A percentile compares a stretch with the other conserved stretches of the same genome.
Evolutionary conservation across 2,329 filamentous ascomycete species (phyloP).

Genomic region (Chaetothyriales sp.): DNA sequence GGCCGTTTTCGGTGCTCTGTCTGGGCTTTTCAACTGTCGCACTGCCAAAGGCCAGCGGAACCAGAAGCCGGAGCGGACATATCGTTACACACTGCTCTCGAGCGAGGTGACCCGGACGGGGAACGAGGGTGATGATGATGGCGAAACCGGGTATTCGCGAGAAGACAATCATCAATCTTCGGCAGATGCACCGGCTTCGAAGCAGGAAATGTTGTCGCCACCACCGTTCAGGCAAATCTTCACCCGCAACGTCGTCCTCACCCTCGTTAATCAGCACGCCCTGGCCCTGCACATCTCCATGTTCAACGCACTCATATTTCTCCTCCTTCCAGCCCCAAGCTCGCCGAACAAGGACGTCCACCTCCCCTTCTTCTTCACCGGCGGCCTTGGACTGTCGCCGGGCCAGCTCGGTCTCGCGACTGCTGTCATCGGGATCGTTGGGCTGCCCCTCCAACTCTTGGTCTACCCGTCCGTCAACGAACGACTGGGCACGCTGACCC

Average conservation of each 20-base stretch:
- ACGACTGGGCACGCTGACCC: constrained; percentile 50
- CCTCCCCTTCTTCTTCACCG: constrained; percentile 41
- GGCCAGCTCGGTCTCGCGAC: constrained; percentile 61
- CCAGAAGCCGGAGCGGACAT: constrained; percentile 3
- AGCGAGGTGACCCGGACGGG: background rate
- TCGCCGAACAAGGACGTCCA: constrained; percentile 21
- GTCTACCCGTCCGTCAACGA: constrained; percentile 55
- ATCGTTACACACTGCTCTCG: constrained; percentile 5
- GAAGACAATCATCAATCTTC: background rate
- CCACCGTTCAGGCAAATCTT: constrained; percentile 35
- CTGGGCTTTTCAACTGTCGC: background rate
- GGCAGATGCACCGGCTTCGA: constrained; percentile 3
- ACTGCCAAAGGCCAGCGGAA: background rate
- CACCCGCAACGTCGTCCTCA: constrained; percentile 40
- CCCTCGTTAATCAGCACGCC: constrained; percentile 48
- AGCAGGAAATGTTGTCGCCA: background rate
- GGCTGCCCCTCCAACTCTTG: constrained; percentile 57
- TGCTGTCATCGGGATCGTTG: constrained; percentile 58
- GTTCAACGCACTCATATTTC: constrained; percentile 61
- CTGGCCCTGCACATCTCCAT: constrained; percentile 61
- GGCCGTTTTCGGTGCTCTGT: background rate
- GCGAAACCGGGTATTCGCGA: constrained; percentile 8
- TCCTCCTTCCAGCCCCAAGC: constrained; percentile 60
- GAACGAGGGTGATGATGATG: constrained; percentile 3
- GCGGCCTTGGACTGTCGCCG: constrained; percentile 60